phyloP scores from a whole-genome alignment of 345 rosid genomes.

The Rubroshorea leprosula region DNA sequence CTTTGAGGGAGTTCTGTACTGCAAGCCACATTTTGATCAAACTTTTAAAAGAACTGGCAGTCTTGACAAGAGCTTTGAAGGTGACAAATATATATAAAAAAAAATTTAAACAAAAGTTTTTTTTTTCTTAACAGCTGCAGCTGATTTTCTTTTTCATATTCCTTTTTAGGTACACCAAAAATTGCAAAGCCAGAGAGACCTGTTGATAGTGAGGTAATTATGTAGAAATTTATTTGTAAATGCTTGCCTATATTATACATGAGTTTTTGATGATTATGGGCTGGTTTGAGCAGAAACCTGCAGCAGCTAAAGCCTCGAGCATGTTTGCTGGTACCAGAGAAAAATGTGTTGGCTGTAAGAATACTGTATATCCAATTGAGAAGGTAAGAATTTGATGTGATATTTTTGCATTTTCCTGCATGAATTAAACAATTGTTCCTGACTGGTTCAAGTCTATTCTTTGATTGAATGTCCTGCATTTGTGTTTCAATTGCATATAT shows the following conservation, averaged over 20 bases:
- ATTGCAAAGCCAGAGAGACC: slow-evolving; percentile 73
- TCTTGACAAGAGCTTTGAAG: slow-evolving; percentile 96
- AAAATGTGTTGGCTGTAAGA: slow-evolving; percentile 81
- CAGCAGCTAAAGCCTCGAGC: slow-evolving; percentile 63
- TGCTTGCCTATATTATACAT: no score
- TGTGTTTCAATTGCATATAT: no score
- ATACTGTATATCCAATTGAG: slow-evolving; percentile 86
- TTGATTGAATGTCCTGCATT: no score
- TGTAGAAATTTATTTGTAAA: no score
- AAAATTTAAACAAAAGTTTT: background rate
- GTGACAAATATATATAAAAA: slow-evolving; percentile 34
- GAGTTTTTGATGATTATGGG: no score
- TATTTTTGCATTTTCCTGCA: no score
- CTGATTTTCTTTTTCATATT: slow-evolving; percentile 16
- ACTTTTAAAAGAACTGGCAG: slow-evolving; percentile 94
- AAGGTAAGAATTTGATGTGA: slow-evolving; percentile 40
- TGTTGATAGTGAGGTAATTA: slow-evolving; percentile 47
- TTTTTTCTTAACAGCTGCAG: no score
- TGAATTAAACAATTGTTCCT: no score
- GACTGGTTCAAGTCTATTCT: no score
- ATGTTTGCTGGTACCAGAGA: slow-evolving; percentile 96
- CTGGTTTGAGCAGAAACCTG: no score
- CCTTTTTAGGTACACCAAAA: slow-evolving; percentile 76
- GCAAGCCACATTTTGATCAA: slow-evolving; percentile 98
- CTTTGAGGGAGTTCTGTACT: slow-evolving; percentile 92